Evolutionary conservation across 495 filamentous ascomycete genomes (phyloP).

Genomic region (Xylaria scruposa): DNA sequence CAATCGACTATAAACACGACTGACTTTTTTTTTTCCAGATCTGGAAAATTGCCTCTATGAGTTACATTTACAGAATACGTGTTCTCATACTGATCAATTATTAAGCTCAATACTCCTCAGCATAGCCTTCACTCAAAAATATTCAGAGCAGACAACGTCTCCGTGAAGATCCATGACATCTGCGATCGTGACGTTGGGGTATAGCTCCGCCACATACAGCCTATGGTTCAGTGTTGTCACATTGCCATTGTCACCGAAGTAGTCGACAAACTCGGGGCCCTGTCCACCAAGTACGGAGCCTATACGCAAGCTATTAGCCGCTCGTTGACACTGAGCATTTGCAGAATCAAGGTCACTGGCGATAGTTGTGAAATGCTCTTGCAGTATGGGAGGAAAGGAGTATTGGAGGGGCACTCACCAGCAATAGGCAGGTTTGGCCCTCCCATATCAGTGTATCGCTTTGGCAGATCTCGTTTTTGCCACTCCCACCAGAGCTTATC

Average conservation of each 20-base stretch:
- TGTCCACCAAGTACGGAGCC: conserved; percentile 13
- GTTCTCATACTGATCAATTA: too few relatives aligned
- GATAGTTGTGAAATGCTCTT: not conserved
- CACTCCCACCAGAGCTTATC: conserved; percentile 60
- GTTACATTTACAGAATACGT: not conserved
- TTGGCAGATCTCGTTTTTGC: conserved; percentile 49
- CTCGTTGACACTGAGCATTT: not conserved
- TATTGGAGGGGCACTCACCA: not conserved
- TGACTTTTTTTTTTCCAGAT: too few relatives aligned
- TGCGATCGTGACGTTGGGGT: conserved; percentile 38
- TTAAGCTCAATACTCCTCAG: not conserved
- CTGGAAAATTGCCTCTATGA: too few relatives aligned
- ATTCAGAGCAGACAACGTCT: conserved; percentile 41
- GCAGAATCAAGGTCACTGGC: not conserved
- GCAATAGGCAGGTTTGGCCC: conserved; percentile 34
- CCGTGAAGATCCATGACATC: conserved; percentile 48
- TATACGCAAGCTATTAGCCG: not conserved
- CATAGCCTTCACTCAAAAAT: not conserved
- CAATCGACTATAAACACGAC: too few relatives aligned
- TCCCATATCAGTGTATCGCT: conserved; percentile 38
- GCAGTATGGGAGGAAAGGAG: not conserved
- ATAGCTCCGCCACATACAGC: conserved; percentile 33
- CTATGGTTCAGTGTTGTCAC: conserved; percentile 44
- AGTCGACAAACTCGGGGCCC: conserved; percentile 33
- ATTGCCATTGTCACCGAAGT: conserved; percentile 40